Conservation (phyloP, 345 rosid species). For the Populus deltoides region DNA sequence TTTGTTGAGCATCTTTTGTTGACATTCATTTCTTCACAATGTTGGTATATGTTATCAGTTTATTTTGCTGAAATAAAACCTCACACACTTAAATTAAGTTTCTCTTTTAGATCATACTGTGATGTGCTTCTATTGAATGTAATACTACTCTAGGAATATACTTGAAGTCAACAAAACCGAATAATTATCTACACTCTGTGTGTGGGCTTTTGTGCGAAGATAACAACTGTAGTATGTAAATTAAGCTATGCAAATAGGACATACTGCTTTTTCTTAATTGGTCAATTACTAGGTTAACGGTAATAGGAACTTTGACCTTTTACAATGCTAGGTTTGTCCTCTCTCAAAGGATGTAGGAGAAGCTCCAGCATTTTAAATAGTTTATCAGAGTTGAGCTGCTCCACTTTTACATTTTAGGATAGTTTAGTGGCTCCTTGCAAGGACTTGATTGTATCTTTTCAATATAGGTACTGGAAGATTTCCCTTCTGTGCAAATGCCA, state of each 20-base stretch:
- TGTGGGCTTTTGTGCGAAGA: not conserved
- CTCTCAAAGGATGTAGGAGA: not conserved
- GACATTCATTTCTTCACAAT: constrained; percentile 1
- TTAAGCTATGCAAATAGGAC: not conserved
- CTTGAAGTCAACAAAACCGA: too few relatives aligned
- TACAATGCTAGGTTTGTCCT: not conserved
- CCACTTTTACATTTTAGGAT: not conserved
- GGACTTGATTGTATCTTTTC: constrained; percentile 13
- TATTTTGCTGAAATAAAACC: not conserved
- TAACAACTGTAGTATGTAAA: not conserved
- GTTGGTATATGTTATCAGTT: not conserved
- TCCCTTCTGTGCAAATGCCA: constrained; percentile 88
- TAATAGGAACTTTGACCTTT: not conserved
- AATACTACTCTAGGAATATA: too few relatives aligned
- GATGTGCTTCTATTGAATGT: too few relatives aligned
- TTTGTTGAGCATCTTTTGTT: not conserved
- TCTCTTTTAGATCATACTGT: too few relatives aligned
- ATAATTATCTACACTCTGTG: not conserved
- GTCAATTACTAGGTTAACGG: not conserved
- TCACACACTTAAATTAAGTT: not conserved
- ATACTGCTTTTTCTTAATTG: not conserved
- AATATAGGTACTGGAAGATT: constrained; percentile 80
- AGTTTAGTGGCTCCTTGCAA: not conserved
- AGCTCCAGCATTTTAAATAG: not conserved
- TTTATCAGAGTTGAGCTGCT: not conserved